Evolutionary conservation across 768 basidiomycete species (phyloP).

Genomic region (Gloeopeniophorella convolvens): DNA sequence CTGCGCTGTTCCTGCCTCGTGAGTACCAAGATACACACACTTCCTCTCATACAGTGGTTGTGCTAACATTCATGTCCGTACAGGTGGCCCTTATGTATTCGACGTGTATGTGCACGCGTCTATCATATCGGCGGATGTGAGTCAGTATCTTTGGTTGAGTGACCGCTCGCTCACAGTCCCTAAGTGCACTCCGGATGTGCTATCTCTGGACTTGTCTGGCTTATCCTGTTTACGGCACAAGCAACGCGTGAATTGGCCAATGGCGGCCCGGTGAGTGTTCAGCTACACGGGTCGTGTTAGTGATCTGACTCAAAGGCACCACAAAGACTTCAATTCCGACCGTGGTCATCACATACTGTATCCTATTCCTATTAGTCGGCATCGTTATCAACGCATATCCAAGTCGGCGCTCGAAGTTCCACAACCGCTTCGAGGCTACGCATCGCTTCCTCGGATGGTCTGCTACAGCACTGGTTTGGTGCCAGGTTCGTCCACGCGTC

Average conservation of each 20-base stretch:
- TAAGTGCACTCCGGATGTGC: constrained; percentile 51
- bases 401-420: constrained; percentile 37
- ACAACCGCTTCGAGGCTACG: constrained; percentile 48
- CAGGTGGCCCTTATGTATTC: constrained; percentile 51
- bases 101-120: constrained; percentile 47
- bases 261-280: constrained; percentile 31
- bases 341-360: constrained; percentile 44
- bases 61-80: too few relatives aligned
- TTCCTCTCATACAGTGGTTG: constrained; percentile 8
- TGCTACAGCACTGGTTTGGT: constrained; percentile 46
- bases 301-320: constrained; percentile 15
- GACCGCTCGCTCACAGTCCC: background rate
- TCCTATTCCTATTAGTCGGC: constrained; percentile 40
- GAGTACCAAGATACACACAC: constrained; percentile 20
- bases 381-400: constrained; percentile 51
- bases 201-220: constrained; percentile 47
- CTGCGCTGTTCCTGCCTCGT: constrained; percentile 45
- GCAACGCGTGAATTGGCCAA: constrained; percentile 43
- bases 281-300: background rate
- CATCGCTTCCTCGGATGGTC: constrained; percentile 57
- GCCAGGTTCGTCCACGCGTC: constrained; percentile 34
- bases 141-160: constrained; percentile 10
- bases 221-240: constrained; percentile 42
- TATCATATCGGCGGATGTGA: constrained; percentile 50
- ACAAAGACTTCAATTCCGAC: constrained; percentile 40